A percentile compares a stretch with the other conserved stretches of the same genome.
Evolutionary conservation across 1,284 basidiomycete species (phyloP).

Genomic region (Puccinia novopanici): DNA sequence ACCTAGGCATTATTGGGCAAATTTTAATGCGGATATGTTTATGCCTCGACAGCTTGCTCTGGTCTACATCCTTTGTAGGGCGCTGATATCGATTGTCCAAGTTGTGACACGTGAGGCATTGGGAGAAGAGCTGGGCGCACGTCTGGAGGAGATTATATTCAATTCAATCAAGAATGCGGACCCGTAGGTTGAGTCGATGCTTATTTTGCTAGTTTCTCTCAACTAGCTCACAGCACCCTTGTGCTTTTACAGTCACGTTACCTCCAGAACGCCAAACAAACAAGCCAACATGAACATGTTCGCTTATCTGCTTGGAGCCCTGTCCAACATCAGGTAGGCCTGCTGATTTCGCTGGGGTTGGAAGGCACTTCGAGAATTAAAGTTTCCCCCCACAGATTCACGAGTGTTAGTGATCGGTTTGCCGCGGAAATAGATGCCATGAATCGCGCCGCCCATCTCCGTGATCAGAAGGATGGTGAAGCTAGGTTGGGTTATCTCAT

Average conservation of each 20-base stretch:
- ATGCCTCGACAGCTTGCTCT: slow-evolving; percentile 65
- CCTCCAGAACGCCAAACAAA: slow-evolving; percentile 69
- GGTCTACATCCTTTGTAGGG: slow-evolving; percentile 83
- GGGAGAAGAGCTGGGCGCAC: slow-evolving; percentile 73
- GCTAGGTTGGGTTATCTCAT: slow-evolving; percentile 36
- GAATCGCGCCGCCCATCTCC: slow-evolving; percentile 26
- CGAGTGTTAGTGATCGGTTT: slow-evolving; percentile 50
- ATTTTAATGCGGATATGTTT: slow-evolving; percentile 23
- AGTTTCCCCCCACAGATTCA: slow-evolving; percentile 16
- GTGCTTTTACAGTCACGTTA: slow-evolving; percentile 20
- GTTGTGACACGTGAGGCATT: slow-evolving; percentile 73
- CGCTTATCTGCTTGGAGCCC: slow-evolving; percentile 75
- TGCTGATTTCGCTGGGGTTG: not conserved
- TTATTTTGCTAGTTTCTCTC: not conserved
- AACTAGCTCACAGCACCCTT: not conserved
- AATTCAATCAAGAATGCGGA: slow-evolving; percentile 79
- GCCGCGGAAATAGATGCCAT: slow-evolving; percentile 44
- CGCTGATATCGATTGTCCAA: slow-evolving; percentile 75
- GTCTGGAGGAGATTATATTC: slow-evolving; percentile 80
- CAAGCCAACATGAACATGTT: slow-evolving; percentile 77
- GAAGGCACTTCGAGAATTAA: not conserved
- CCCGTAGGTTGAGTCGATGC: slow-evolving; percentile 58
- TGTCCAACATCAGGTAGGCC: slow-evolving; percentile 72
- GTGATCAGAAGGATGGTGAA: slow-evolving; percentile 49
- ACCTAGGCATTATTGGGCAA: not conserved